Evolutionary conservation across 805 yeast species (phyloP).

Genomic region (Candida tallmaniae): DNA sequence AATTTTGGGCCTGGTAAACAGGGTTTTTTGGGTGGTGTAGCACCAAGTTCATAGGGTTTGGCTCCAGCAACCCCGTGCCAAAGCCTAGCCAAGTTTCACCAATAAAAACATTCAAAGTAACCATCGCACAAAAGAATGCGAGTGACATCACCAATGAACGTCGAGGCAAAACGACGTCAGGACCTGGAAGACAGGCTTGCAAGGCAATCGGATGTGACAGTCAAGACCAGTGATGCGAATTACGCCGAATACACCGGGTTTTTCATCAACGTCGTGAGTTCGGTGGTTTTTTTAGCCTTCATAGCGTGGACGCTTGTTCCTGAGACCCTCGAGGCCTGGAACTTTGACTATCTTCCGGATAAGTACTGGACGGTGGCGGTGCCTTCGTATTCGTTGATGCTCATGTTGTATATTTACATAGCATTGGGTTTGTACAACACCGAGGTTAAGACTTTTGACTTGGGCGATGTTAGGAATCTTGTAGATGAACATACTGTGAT

Average conservation of each 20-base stretch:
- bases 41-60: no score
- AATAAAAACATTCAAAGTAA: no score
- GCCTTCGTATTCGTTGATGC: conserved; percentile 66
- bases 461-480: conserved; percentile 58
- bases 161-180: not conserved
- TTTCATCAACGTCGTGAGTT: conserved; percentile 68
- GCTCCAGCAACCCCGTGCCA: no score
- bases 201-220: conserved; percentile 61
- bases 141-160: not conserved
- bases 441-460: conserved; percentile 62
- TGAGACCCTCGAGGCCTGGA: conserved; percentile 42
- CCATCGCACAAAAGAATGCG: no score
- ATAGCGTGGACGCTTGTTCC: conserved; percentile 76
- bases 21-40: no score
- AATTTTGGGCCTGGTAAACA: no score
- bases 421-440: conserved; percentile 68
- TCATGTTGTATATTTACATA: conserved; percentile 68
- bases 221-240: conserved; percentile 45
- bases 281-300: conserved; percentile 53
- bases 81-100: no score
- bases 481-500: conserved; percentile 59
- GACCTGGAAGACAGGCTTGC: conserved; percentile 47
- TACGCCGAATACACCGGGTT: conserved; percentile 85
- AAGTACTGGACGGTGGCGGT: conserved; percentile 87
- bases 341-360: conserved; percentile 75